Conservation (phyloP, 345 rosid species). For the Brassica cretica region DNA sequence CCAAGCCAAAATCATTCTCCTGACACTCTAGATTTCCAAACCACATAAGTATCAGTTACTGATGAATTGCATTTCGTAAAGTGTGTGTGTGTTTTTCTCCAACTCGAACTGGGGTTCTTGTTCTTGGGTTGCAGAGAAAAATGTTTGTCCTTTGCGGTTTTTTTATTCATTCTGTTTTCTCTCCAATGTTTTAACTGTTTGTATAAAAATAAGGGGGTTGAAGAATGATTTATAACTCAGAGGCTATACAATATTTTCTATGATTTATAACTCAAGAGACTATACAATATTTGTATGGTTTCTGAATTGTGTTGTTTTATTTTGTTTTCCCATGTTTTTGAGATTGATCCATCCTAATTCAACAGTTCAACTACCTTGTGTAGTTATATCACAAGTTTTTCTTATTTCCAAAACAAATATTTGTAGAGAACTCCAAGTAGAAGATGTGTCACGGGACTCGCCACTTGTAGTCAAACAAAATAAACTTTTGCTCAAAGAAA, state of each 20-base stretch:
- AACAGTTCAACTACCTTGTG: not conserved
- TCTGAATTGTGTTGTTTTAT: conserved; percentile 2
- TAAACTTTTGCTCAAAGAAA: not conserved
- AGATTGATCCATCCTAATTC: not conserved
- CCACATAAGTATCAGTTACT: conserved; percentile 28
- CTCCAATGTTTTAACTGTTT: not conserved
- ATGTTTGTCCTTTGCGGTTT: not conserved
- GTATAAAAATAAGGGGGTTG: not conserved
- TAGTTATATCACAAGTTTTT: not conserved
- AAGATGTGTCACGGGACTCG: not conserved
- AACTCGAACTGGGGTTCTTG: not conserved
- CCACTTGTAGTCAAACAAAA: not conserved
- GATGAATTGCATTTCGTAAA: not conserved
- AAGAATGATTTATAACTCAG: not conserved
- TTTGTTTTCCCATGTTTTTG: conserved; percentile 7
- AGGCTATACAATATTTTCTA: not conserved
- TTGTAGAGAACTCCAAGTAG: not conserved
- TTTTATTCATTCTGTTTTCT: not conserved
- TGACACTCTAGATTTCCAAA: not conserved
- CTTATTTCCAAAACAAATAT: not conserved
- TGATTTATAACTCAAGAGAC: not conserved
- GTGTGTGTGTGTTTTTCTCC: conserved; percentile 26
- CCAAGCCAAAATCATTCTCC: conserved; percentile 23
- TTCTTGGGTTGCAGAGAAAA: conserved; percentile 9
- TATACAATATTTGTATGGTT: conserved; percentile 4